Conservation (phyloP, 2,329 filamentous ascomycete genomes). For the Xylariaceae sp. region DNA sequence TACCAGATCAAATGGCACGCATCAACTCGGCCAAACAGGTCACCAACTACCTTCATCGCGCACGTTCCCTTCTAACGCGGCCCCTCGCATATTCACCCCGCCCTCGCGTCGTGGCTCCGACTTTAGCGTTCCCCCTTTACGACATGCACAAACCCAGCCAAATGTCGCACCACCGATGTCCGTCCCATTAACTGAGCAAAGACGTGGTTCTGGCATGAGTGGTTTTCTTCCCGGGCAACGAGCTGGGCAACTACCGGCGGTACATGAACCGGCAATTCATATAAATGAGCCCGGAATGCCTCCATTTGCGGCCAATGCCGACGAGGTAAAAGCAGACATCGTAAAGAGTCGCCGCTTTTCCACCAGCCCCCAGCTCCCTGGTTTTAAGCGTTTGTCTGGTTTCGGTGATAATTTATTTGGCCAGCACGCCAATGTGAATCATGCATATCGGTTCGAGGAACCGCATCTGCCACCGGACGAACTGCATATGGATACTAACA, state of each 20-base stretch:
- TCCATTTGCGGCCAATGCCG: conserved; percentile 1
- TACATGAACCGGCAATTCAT: not conserved
- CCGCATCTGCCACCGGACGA: not conserved
- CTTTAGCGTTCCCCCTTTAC: conserved; percentile 28
- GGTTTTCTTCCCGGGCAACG: conserved; percentile 31
- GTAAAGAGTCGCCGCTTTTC: conserved; percentile 36
- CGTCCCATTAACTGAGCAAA: conserved; percentile 44
- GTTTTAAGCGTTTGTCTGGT: conserved; percentile 53
- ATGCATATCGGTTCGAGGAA: not conserved
- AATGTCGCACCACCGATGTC: not conserved
- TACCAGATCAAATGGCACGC: conserved; percentile 35
- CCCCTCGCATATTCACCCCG: conserved; percentile 18
- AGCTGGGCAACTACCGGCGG: not conserved
- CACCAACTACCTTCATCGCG: conserved; percentile 26
- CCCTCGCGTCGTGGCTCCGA: conserved; percentile 23
- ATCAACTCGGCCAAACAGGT: conserved; percentile 37
- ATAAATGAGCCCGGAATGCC: not conserved
- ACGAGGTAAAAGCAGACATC: conserved; percentile 13
- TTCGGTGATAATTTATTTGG: conserved; percentile 56
- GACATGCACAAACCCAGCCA: conserved; percentile 31
- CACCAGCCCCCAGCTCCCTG: conserved; percentile 53
- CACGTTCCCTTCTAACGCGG: conserved; percentile 19
- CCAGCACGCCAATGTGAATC: conserved; percentile 4
- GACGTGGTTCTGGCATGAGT: conserved; percentile 54
- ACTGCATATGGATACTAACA: not conserved